Evolutionary conservation across 2,329 filamentous ascomycete genomes (phyloP), one percentile per base, ranked within the genome.

Genomic region (Diaporthe caulivora): DNA sequence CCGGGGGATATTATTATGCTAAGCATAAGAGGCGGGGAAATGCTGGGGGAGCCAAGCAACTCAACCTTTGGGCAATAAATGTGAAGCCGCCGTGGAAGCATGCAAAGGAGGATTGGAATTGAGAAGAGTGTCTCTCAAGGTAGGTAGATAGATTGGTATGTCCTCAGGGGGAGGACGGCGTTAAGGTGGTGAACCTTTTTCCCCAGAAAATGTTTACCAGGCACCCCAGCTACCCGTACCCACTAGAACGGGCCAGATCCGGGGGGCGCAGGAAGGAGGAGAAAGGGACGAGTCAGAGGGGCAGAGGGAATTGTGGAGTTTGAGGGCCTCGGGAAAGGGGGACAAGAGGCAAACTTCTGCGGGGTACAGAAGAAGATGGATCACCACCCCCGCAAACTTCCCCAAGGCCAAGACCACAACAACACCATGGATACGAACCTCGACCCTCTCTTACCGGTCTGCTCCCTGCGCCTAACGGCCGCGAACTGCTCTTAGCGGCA

Each of bases 21-120:
- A 31, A 49, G 26, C 18, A 37, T 4, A 6, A 51, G 11, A 26
- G 21, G 3, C 62, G 37, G 42, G 26, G 42, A 49, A 21, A n/a
- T 51, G 62, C 44, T 65, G 29, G 62, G 21, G 13, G 24, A 18
- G 44, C 1, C 5, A 9, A 9, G 34, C 34, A 9, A 34, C 5
- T 24, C 18, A 51, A 18, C 44, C n/a, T 31, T 31, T 37, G 44
- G 21, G 62, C 44, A 65, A 26, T 65, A 24, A 65, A 65, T 24
- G 26, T 51, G 62, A 65, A 65, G 62, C 62, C 44, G 44, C 62
- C 62, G 62, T 51, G 62, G 29, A 40, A 49, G 42, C 42, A 64
- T 24, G 13, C 26, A 49, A 24, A 34, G 21, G 40, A 34, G 21
- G 26, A 29, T 51, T 65, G 44, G 29, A 49, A 17, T 34, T 24